Evolutionary conservation across 1,139 yeast species (phyloP), one percentile per base, ranked within the genome.

Genomic region (Lizanozyma gosingica): DNA sequence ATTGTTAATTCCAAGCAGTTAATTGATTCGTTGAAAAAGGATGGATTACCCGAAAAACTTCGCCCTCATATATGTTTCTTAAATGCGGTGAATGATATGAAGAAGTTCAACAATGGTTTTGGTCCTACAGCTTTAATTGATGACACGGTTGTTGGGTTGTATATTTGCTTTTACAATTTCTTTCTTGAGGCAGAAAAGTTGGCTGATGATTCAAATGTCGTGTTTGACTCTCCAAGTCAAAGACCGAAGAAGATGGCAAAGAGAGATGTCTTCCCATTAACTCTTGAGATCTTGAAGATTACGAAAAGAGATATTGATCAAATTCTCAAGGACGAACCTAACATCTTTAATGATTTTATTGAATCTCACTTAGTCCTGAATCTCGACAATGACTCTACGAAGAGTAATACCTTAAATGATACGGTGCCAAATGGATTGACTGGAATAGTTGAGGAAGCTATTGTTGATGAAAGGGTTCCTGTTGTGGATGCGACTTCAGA

Each of bases 41-140:
- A 39, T 3, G 59, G 58, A 1, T 45, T 51, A 3, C 47, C 68
- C 35, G 59, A 59, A 15, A 50, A 55, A 3, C 63, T 66, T 9
- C 56, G 59, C 1, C 45, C 63, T 4, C 63, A 70, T 1, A 49
- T 77, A 4, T 67, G 71, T 40, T 60, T 76, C 35, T 55, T 84
- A 17, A 65, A 64, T 46, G 80, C 79, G 33, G 63, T 80, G 2
- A 71, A 73, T 14, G 92, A 83, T 41, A 68, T 84, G 54, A 73
- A 86, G 46, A 76, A 83, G 43, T 66, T 82, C 55, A 86, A 87
- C 45, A 84, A 80, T 53, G 95, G 95, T 0, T 82, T 80, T 55
- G 92, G 90, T 0, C 81, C 94, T 0, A 83, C 94, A 0, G 82
- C 92, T 0, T 63, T 76, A 22, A 74, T 84, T 34, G 95, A 86